phyloP scores from a whole-genome alignment of 805 yeast genomes.

The Barnettozyma sucrosica region DNA sequence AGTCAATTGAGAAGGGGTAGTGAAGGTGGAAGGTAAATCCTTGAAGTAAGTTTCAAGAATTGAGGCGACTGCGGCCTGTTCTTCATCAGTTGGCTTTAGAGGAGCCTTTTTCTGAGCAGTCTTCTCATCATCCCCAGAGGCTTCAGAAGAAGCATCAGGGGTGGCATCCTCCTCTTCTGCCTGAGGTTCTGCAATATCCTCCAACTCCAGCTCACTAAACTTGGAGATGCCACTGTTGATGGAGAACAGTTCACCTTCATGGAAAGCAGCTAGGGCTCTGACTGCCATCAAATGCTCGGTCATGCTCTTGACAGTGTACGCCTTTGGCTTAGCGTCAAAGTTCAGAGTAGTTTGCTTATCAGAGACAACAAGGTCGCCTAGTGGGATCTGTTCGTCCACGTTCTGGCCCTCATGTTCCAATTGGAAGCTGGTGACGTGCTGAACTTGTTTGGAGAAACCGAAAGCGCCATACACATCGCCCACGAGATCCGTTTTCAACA shows the following conservation, averaged over 20 bases:
- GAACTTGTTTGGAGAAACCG: slow-evolving; percentile 48
- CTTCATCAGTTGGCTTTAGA: slow-evolving; percentile 25
- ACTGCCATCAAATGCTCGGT: slow-evolving; percentile 57
- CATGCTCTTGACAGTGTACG: slow-evolving; percentile 57
- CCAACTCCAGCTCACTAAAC: slow-evolving; percentile 37
- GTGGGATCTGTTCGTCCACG: slow-evolving; percentile 25
- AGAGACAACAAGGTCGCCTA: slow-evolving; percentile 23
- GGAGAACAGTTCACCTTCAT: slow-evolving; percentile 38
- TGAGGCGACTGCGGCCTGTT: slow-evolving; percentile 17
- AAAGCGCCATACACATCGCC: slow-evolving; percentile 55
- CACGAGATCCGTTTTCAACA: slow-evolving; percentile 38
- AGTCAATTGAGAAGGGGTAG: slow-evolving; percentile 13
- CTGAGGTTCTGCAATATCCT: slow-evolving; percentile 16
- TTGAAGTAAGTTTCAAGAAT: slow-evolving; percentile 17
- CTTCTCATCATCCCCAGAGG: background rate
- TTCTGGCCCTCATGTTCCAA: slow-evolving; percentile 34
- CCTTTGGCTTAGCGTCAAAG: slow-evolving; percentile 43
- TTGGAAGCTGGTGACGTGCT: slow-evolving; percentile 56
- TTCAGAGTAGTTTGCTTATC: slow-evolving; percentile 28
- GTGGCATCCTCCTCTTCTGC: slow-evolving; percentile 13
- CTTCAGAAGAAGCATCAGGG: slow-evolving; percentile 9
- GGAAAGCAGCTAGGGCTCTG: slow-evolving; percentile 55
- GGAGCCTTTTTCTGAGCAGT: background rate
- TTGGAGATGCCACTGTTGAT: slow-evolving; percentile 45
- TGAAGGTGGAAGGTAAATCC: slow-evolving; percentile 21